Base-by-base conservation (phyloP, 164 flowering plant genomes). In the Piper betle region DNA sequence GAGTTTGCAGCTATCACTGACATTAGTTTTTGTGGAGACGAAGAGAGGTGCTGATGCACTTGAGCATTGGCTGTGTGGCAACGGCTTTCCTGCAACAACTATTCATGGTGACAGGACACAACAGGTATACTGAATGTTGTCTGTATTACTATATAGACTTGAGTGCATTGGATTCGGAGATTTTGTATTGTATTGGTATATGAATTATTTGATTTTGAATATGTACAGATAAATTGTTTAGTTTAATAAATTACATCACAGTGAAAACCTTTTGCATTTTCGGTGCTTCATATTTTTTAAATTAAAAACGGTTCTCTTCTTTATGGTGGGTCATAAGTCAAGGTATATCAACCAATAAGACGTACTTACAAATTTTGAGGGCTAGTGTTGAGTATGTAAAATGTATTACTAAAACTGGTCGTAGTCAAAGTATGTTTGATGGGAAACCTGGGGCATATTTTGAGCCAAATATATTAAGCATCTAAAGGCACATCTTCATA, bases 71-170 rank as follows among this genome's bases (percentile, higher is more conserved):
- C 53, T 83, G 53, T 77, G 69, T 39, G 57, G 16, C 37, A 79
- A 78, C 65, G 84, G 85, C 42, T 78, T 79, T 64, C 80, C 78
- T 38, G 78, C 88, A 46, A 75, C 77, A 25, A 78, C 88, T 19
- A 83, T 83, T 39, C 88, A 83, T 73, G 88, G 88, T 60, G 88
- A 80, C 64, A 83, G 78, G 77, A 66, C 77, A 19, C 88, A 83
- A 53, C 66, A 72, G 81, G 88, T 83, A 48, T 61, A 78, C 62
- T 37, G 55, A 37, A 37, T 16, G 10, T 16, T n/a, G 38, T 37
- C 9, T 61, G 39, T 54, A 38, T 41, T 25, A 25, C 57, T 6
- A 4, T 2, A 15, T 6, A 3, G 13, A 11, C 33, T 25, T 25
- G 33, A 25, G 33, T 25, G 9, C 17, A 25, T 16, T 15, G 37